phyloP scores from a whole-genome alignment of 768 basidiomycete genomes.

The Suillus hirtellus region DNA sequence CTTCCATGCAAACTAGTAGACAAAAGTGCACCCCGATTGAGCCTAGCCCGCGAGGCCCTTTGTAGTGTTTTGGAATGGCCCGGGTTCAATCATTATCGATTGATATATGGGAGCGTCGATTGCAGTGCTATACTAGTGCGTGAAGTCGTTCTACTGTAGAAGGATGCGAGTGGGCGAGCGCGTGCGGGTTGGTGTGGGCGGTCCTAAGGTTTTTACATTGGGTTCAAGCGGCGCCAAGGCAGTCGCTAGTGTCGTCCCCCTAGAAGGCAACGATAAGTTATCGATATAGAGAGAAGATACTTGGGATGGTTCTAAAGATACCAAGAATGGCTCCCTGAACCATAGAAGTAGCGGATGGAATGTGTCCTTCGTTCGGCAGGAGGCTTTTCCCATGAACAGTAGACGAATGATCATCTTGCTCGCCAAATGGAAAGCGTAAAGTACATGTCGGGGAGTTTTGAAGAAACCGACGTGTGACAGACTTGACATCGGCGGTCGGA shows the following conservation, averaged over 20 bases:
- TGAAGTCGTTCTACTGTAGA: background rate
- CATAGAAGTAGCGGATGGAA: background rate
- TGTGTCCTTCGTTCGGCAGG: background rate
- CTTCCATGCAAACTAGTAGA: background rate
- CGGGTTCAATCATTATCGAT: background rate
- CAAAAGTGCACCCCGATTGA: background rate
- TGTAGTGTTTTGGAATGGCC: background rate
- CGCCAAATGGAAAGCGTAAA: background rate
- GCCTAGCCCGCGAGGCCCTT: background rate
- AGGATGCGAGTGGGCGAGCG: background rate
- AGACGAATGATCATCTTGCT: background rate
- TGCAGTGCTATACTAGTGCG: background rate
- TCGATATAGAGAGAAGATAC: background rate
- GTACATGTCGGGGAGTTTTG: background rate
- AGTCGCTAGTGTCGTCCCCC: no score
- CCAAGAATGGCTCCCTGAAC: background rate
- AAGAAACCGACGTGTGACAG: constrained; percentile 6
- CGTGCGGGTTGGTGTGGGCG: no score
- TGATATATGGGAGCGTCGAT: background rate
- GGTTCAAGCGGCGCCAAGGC: no score
- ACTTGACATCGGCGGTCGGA: constrained; percentile 2
- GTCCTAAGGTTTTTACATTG: no score
- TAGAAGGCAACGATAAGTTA: background rate
- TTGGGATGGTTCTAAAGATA: background rate
- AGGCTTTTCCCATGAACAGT: constrained; percentile 1